Base-by-base conservation (phyloP, 768 basidiomycete species). In the Russula vinacea region DNA sequence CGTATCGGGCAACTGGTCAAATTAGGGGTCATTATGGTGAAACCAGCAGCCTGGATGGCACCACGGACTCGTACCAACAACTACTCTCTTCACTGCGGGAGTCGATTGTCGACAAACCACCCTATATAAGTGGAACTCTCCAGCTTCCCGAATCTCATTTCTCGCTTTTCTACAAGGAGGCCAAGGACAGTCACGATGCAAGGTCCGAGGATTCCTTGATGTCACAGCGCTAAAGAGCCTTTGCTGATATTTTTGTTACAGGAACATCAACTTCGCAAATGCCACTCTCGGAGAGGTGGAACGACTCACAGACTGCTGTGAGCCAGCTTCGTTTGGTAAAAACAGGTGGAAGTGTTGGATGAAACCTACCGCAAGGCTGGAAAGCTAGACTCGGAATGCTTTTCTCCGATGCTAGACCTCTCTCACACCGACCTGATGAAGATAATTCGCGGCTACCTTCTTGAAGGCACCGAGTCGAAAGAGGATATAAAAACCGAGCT, bases 131-230 rank as follows among this genome's bases (percentile, higher is more conserved):
- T 5, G 44, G 44, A 22, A 45, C 19, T 3, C 44, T 45, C 10
- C n/a, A 11, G 10, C 44, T 22, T n/a, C n/a, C 44, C 9, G n/a
- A 11, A 22, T 47, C 45, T 22, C n/a, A 3, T 22, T 47, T 47
- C 11, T 47, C 45, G 45, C 22, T 47, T 5, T 22, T 47, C 11
- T 47, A 47, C 45, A 47, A 22, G 45, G 8, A 22, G 10, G 11
- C n/a, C 45, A 49, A 56, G 22, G 50, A 44, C 33, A 58, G 32
- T 5, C 11, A 26, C 11, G 22, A 58, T 2, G 49, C 49, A 2
- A 44, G 44, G 65, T 68, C 13, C 6, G 56, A 4, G 1, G 19
- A 82, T n/a, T 19, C 82, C 11, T 13, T 24, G 26, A 26, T 17
- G 14, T 50, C 14, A 5, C 13, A 24, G 26, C 2, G 26, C 14